Evolutionary conservation across 306 rosid genomes (phyloP).

Genomic region (Canavalia gladiata): DNA sequence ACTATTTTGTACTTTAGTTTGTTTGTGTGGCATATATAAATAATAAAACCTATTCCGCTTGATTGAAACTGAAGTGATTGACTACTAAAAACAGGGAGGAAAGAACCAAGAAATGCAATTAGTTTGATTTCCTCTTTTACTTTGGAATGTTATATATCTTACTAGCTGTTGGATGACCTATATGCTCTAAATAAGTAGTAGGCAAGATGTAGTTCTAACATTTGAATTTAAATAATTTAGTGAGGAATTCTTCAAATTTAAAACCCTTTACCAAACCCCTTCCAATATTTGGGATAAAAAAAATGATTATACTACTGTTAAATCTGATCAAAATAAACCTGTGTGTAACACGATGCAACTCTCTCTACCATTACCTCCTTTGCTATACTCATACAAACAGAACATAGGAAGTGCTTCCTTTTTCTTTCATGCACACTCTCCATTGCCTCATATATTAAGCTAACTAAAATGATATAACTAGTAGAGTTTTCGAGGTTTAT

Average conservation of each 20-base stretch:
- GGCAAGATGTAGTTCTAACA: neutral
- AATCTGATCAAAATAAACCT: slow-evolving; percentile 16
- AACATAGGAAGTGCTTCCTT: slow-evolving; percentile 2
- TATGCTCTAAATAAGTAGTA: neutral
- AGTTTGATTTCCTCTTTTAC: neutral
- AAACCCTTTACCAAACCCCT: slow-evolving; percentile 7
- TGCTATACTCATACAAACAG: neutral
- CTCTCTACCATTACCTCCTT: neutral
- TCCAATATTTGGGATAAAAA: neutral
- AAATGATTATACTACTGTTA: neutral
- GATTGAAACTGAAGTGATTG: slow-evolving; percentile 11
- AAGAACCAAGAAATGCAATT: slow-evolving; percentile 15
- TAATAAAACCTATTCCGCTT: neutral
- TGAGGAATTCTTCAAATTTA: neutral
- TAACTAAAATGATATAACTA: slow-evolving; percentile 1
- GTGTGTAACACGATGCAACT: slow-evolving; percentile 17
- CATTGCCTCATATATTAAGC: slow-evolving; percentile 2
- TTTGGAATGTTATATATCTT: slow-evolving; percentile 8
- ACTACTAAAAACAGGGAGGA: slow-evolving; percentile 8
- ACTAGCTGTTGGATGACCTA: neutral
- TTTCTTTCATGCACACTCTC: neutral
- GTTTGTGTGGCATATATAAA: slow-evolving; percentile 11
- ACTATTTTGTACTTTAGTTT: neutral
- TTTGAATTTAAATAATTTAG: neutral
- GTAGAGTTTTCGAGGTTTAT: slow-evolving; percentile 10